Evolutionary conservation across 2,329 filamentous ascomycete species (phyloP).

Genomic region (Alternaria arbusti): DNA sequence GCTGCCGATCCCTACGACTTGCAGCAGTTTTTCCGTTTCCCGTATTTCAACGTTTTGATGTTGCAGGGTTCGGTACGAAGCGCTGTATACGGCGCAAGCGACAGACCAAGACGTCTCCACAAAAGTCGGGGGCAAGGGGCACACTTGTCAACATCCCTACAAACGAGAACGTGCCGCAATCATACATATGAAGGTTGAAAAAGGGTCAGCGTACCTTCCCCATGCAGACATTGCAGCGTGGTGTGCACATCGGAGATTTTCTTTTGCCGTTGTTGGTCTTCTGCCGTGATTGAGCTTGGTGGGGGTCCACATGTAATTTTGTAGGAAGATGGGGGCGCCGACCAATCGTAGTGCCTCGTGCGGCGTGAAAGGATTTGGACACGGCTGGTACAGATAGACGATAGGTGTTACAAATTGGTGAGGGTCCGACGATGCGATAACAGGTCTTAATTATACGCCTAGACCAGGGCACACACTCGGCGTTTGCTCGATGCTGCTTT

Average conservation of each 20-base stretch:
- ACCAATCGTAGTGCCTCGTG: neutral
- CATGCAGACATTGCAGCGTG: neutral
- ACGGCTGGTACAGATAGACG: neutral
- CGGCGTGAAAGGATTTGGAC: neutral
- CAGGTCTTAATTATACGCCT: neutral
- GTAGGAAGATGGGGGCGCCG: neutral
- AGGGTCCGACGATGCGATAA: neutral
- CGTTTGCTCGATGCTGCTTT: neutral
- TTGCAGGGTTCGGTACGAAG: neutral
- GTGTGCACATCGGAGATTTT: neutral
- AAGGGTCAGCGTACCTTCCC: neutral
- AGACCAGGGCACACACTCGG: neutral
- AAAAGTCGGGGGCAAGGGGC: neutral
- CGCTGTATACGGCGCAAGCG: neutral
- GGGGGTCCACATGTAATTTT: conserved; percentile 2
- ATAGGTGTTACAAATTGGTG: neutral
- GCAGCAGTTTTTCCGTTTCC: neutral
- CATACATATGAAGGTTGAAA: neutral
- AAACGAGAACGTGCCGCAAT: neutral
- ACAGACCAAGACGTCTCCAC: neutral
- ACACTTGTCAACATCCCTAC: conserved; percentile 1
- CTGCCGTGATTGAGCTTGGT: neutral
- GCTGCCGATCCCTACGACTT: neutral
- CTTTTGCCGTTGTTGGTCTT: neutral
- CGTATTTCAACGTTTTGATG: neutral